These are phyloP conservation scores for Cystoisospora suis DNA, from an alignment of 169 alveolate genomes.

Conservation along the genomic window DNA sequence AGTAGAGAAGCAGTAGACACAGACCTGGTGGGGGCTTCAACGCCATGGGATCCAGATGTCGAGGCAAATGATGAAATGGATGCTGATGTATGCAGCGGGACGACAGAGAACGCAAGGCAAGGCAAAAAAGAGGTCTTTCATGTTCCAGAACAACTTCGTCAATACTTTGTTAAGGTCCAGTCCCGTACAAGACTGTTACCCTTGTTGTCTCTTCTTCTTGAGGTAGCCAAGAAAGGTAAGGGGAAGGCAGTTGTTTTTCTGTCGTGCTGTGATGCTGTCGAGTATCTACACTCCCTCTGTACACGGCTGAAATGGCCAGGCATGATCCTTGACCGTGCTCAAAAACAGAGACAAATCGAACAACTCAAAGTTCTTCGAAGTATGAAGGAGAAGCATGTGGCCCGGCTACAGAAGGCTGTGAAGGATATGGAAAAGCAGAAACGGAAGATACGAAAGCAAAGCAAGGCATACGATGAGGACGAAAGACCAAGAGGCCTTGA, in stretches of 20 bases:
- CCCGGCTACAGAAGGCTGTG: background rate
- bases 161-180: background rate
- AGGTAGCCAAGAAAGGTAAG: conserved; percentile 10
- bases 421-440: background rate
- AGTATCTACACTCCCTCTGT: conserved; percentile 21
- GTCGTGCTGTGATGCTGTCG: conserved; percentile 55
- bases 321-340: background rate
- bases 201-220: conserved; percentile 36
- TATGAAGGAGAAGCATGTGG: background rate
- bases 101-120: background rate
- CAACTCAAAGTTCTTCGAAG: background rate
- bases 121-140: background rate
- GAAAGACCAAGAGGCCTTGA: too few relatives aligned
- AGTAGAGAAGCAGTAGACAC: background rate
- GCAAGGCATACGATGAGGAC: background rate
- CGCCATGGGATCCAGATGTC: background rate
- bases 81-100: background rate
- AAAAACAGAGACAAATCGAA: conserved; percentile 31
- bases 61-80: background rate
- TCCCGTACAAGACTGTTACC: conserved; percentile 33
- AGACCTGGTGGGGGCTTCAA: too few relatives aligned
- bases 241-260: conserved; percentile 45
- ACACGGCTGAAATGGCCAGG: conserved; percentile 47
- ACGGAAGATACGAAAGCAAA: background rate
- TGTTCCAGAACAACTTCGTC: conserved; percentile 45